Conservation (phyloP, 2,329 filamentous ascomycete genomes). For the Cordyceps pruinosa region DNA sequence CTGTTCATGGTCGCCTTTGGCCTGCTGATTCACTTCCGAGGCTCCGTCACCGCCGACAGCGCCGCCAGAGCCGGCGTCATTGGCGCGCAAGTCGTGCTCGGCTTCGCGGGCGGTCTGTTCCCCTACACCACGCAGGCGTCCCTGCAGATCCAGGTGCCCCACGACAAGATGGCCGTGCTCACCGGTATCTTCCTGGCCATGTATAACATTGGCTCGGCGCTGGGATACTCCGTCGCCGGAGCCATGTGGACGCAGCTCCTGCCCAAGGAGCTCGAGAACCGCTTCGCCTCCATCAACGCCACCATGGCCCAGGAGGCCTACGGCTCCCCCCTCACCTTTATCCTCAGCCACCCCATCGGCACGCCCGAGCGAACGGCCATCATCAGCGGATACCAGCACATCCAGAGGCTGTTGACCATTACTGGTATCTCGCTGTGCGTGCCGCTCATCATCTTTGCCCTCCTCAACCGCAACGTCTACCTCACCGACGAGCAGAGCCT, state of each 20-base stretch:
- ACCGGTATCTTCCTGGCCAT: slow-evolving; percentile 55
- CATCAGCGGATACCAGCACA: slow-evolving; percentile 38
- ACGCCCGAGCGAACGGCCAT: slow-evolving; percentile 37
- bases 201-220: slow-evolving; percentile 56
- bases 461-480: slow-evolving; percentile 38
- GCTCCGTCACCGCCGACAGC: slow-evolving; percentile 32
- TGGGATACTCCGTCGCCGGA: slow-evolving; percentile 54
- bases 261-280: slow-evolving; percentile 41
- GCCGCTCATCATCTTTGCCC: slow-evolving; percentile 39
- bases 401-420: slow-evolving; percentile 41
- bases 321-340: slow-evolving; percentile 24
- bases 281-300: slow-evolving; percentile 33
- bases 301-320: slow-evolving; percentile 29
- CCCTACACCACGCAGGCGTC: slow-evolving; percentile 42
- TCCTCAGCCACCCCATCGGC: slow-evolving; percentile 30
- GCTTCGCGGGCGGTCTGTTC: slow-evolving; percentile 58
- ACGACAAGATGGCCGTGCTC: slow-evolving; percentile 54
- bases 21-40: slow-evolving; percentile 57
- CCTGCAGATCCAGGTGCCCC: slow-evolving; percentile 34
- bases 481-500: slow-evolving; percentile 40
- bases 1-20: slow-evolving; percentile 61
- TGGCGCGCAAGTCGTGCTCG: slow-evolving; percentile 55
- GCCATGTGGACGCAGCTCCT: slow-evolving; percentile 56
- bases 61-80: slow-evolving; percentile 50
- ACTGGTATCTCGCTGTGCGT: slow-evolving; percentile 43